These are phyloP conservation scores for Alloteropsis semialata DNA, from an alignment of 176 grass and related monocot species.

Conservation along the genomic window DNA sequence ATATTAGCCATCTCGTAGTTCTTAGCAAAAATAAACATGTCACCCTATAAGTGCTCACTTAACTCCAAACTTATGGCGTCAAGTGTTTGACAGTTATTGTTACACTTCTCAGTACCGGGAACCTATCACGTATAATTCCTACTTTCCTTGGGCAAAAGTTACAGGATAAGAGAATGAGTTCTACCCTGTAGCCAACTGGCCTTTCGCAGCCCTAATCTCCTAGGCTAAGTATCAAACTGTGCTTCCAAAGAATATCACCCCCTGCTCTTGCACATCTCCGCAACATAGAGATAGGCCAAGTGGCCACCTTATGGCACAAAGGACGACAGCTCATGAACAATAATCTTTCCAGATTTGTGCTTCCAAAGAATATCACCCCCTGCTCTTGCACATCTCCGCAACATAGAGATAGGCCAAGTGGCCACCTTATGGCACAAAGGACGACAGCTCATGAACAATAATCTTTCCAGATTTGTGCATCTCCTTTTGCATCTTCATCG, in stretches of 20 bases:
- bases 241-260: slow-evolving; percentile 11
- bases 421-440: background rate
- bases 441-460: background rate
- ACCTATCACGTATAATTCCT: background rate
- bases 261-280: background rate
- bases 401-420: background rate
- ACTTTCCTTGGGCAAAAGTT: background rate
- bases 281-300: background rate
- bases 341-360: background rate
- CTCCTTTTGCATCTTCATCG: background rate
- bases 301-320: background rate
- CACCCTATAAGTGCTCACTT: background rate
- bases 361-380: background rate
- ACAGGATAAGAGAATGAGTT: background rate
- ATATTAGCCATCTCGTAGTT: background rate
- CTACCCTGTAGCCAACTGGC: background rate
- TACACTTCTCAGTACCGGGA: background rate
- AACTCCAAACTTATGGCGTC: background rate
- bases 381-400: background rate
- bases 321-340: background rate
- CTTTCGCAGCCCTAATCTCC: background rate
- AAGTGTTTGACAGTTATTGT: background rate
- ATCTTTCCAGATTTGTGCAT: background rate
- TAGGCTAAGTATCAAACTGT: background rate
- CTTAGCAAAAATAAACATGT: background rate